Base-by-base conservation (phyloP, 148 eudicot species). In the Pharnaceum exiguum region DNA sequence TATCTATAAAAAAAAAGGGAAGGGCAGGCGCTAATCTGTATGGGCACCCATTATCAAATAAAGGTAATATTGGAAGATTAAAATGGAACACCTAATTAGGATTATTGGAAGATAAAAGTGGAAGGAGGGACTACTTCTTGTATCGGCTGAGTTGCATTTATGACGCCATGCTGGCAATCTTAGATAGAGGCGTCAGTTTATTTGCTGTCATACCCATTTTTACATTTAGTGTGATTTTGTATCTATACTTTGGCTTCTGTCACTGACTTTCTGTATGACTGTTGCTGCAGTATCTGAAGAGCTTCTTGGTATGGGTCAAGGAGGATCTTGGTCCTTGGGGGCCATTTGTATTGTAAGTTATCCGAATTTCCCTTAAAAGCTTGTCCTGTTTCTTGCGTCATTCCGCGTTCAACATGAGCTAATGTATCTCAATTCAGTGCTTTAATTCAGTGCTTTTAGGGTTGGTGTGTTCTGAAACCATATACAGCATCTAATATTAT, bases 301-400 rank as follows among this genome's bases (percentile, higher is more conserved):
- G 78, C 59, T 88, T 93, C 75, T 77, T 93, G 65, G 46, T 79
- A 60, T 93, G 94, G 90, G 72, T 93, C 54, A 75, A 93, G 71
- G 79, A 85, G 63, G 99, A 93, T 79, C 89, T 93, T 77, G 99
- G 99, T 49, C 82, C 85, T 56, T 93, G 96, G 98, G 98, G 96
- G 57, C 98, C 98, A 46, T 71, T 85, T 57, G 84, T 75, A 43
- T 75, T 93, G 98, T 93, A 83, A 85, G 96, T 85, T 48, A 60
- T 29, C 62, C 62, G 61, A 30, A 45, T 27, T n/a, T 44, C 38
- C 47, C 33, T 70, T 10, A 7, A 21, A 17, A 18, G 59, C n/a
- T 24, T 35, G 38, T 55, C 2, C 32, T 22, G 47, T 54, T 19
- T 36, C n/a, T 24, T 9, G 18, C 37, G 16, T 38, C 42, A 33